Percentiles rank a stretch among this genome's conserved stretches.
Conservation (phyloP, 2,329 filamentous ascomycete species). For the Pyrenochaeta sp. region DNA sequence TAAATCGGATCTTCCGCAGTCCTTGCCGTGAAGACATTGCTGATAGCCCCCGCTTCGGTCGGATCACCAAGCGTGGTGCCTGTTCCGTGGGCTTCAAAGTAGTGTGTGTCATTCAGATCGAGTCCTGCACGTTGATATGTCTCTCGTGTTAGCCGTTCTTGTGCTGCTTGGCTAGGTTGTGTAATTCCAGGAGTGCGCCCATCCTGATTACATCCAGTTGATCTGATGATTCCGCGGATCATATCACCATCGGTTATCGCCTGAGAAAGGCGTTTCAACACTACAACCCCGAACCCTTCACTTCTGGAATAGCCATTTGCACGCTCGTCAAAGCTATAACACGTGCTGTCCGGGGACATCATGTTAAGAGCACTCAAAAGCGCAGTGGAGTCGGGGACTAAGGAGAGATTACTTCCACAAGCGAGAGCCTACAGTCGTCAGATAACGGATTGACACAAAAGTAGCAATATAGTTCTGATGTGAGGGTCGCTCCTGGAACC, state of each 20-base stretch:
- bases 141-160: constrained; percentile 37
- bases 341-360: constrained; percentile 42
- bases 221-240: constrained; percentile 39
- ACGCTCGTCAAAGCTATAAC: constrained; percentile 55
- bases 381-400: constrained; percentile 16
- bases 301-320: constrained; percentile 71
- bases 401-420: constrained; percentile 21
- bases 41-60: constrained; percentile 27
- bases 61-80: constrained; percentile 60
- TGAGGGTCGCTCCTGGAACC: too few relatives aligned
- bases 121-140: constrained; percentile 50
- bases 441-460: too few relatives aligned
- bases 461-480: background rate
- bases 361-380: constrained; percentile 18
- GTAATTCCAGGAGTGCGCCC: constrained; percentile 29
- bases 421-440: constrained; percentile 15
- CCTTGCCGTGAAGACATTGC: constrained; percentile 22
- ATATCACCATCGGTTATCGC: constrained; percentile 31
- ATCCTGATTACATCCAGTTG: constrained; percentile 31
- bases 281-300: constrained; percentile 60
- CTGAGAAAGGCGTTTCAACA: constrained; percentile 32
- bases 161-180: constrained; percentile 54
- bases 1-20: constrained; percentile 10
- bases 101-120: constrained; percentile 33
- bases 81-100: constrained; percentile 50